phyloP scores from a whole-genome alignment of 164 flowering plant species.

The Aristolochia contorta region DNA sequence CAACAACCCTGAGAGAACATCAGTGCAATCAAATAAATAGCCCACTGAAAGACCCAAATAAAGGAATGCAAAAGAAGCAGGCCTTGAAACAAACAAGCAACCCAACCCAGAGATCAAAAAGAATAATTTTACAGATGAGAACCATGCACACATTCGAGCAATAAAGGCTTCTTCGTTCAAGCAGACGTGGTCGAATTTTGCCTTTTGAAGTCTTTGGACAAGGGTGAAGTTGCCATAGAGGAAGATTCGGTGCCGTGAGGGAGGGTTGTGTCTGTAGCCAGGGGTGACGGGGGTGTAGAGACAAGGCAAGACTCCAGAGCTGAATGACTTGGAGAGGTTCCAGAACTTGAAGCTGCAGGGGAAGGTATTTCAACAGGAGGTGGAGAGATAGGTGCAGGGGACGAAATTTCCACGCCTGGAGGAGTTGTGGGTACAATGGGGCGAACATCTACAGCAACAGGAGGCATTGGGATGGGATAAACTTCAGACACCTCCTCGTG shows the following conservation, averaged over 20 bases:
- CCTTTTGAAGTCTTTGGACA: not conserved
- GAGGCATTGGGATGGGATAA: slow-evolving; percentile 27
- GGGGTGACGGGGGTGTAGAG: slow-evolving; percentile 1
- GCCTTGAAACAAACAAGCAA: too few relatives aligned
- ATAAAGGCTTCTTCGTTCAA: too few relatives aligned
- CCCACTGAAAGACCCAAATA: too few relatives aligned
- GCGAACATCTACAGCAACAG: slow-evolving; percentile 9
- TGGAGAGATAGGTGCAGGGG: not conserved
- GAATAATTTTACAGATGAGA: too few relatives aligned
- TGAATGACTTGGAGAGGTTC: not conserved
- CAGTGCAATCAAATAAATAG: too few relatives aligned
- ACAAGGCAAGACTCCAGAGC: not conserved
- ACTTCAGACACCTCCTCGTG: slow-evolving; percentile 82
- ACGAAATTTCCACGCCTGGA: not conserved
- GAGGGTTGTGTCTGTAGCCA: not conserved
- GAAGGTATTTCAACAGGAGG: not conserved
- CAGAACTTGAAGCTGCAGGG: not conserved
- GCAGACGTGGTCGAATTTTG: not conserved
- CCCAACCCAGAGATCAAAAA: too few relatives aligned
- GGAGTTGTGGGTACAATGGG: slow-evolving; percentile 1
- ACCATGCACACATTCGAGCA: too few relatives aligned
- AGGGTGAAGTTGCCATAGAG: not conserved
- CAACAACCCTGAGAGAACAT: too few relatives aligned
- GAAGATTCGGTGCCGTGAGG: not conserved
- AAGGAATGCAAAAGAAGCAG: too few relatives aligned